Evolutionary conservation across 768 basidiomycete genomes (phyloP), one percentile per base, ranked within the genome.

Genomic region (Mycena galopus): DNA sequence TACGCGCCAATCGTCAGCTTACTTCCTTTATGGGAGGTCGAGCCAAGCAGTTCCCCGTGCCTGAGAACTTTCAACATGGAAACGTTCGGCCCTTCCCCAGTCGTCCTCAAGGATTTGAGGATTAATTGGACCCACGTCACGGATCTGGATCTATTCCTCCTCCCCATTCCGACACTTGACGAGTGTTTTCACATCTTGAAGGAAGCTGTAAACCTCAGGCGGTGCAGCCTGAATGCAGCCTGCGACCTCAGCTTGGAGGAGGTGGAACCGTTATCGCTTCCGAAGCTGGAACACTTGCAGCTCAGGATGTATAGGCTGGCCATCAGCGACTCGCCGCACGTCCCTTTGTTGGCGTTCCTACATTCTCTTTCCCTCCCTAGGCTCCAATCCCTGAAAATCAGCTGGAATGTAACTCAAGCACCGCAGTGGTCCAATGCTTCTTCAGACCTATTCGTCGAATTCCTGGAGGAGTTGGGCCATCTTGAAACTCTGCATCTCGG

Each of bases 111-210:
- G 11, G 47, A 72, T 17, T 56, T 81, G 17, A 76, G 78, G 19
- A 76, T 86, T 35, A 82, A 84, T 39, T 88, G 86, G 85, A 67
- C 67, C n/a, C 86, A 84, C 67, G 77, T 87, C 16, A 82, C 84
- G 0, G 65, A 61, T 23, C 59, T 88, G 12, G 78, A 85, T 75
- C 79, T 87, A 21, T 81, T 81, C 69, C 68, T 83, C 39, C 73
- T 77, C n/a, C 72, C 80, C 30, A 67, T 84, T 33, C 79, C 82
- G 42, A 81, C 80, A 58, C 79, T 87, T 29, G 81, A 84, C 70
- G 79, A 83, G 51, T 84, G 81, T 66, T 71, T 82, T 17, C 68
- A 73, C 27, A 80, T 87, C 32, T 76, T 88, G 25, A 75, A 79
- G 14, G 76, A 81, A 44, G 75, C 82, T 27, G 71, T 74, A 60